phyloP scores from a whole-genome alignment of 2,329 filamentous ascomycete genomes.

The Alternaria atra region DNA sequence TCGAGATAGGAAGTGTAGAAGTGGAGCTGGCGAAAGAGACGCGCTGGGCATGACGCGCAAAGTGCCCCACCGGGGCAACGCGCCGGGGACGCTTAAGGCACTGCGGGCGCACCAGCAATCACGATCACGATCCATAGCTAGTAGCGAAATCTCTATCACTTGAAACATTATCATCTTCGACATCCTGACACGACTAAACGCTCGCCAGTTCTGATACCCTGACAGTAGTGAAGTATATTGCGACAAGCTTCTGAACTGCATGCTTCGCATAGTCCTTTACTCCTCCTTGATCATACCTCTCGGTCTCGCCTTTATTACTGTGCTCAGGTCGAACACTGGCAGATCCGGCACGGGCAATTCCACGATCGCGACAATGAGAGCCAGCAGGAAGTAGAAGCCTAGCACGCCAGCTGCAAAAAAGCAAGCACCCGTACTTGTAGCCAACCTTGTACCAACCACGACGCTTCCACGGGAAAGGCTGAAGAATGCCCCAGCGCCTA shows the following conservation, averaged over 20 bases:
- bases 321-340: not conserved
- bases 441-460: slow-evolving; percentile 10
- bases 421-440: slow-evolving; percentile 21
- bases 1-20: not conserved
- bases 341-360: slow-evolving; percentile 21
- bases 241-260: not conserved
- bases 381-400: slow-evolving; percentile 26
- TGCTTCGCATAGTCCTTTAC: not conserved
- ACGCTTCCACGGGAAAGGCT: slow-evolving; percentile 18
- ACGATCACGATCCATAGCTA: not conserved
- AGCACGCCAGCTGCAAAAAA: slow-evolving; percentile 24
- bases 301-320: not conserved
- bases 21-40: not conserved
- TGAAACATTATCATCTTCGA: too few relatives aligned
- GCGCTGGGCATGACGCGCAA: not conserved
- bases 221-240: too few relatives aligned
- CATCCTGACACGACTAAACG: too few relatives aligned
- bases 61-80: not conserved
- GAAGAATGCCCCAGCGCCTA: slow-evolving; percentile 27
- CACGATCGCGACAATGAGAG: slow-evolving; percentile 24
- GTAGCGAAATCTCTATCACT: too few relatives aligned
- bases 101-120: not conserved
- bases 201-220: too few relatives aligned
- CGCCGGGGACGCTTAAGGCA: not conserved
- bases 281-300: not conserved